Evolutionary conservation across 2,329 filamentous ascomycete species (phyloP).

Genomic region (Neofusicoccum parvum): DNA sequence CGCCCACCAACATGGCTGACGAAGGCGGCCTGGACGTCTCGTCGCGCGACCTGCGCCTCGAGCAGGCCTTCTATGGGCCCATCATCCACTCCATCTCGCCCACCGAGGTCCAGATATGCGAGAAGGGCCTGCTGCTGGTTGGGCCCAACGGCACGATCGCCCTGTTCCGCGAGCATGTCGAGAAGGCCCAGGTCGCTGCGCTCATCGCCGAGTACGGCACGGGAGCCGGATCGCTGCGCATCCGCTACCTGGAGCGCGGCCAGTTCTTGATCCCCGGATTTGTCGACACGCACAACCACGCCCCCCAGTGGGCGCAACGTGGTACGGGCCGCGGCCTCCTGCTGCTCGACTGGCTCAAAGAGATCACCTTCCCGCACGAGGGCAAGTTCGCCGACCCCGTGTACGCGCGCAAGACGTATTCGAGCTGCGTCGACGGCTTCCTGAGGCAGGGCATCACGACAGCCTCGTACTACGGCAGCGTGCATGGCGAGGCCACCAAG

Average conservation of each 20-base stretch:
- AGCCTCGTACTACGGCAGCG: slow-evolving; percentile 62
- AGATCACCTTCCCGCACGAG: slow-evolving; percentile 67
- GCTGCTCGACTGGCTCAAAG: slow-evolving; percentile 59
- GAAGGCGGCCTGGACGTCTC: slow-evolving; percentile 13
- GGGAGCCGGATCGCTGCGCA: slow-evolving; percentile 14
- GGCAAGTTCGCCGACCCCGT: slow-evolving; percentile 58
- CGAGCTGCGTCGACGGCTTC: slow-evolving; percentile 57
- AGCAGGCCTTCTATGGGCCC: slow-evolving; percentile 20
- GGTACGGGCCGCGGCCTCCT: slow-evolving; percentile 44
- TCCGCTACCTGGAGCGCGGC: slow-evolving; percentile 41
- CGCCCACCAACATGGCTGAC: slow-evolving; percentile 4
- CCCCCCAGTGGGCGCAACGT: slow-evolving; percentile 57
- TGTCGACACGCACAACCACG: slow-evolving; percentile 70
- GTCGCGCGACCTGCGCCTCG: slow-evolving; percentile 18
- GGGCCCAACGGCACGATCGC: slow-evolving; percentile 18
- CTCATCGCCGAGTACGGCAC: slow-evolving; percentile 18
- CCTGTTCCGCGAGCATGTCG: slow-evolving; percentile 19
- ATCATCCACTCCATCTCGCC: slow-evolving; percentile 20
- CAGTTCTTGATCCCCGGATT: slow-evolving; percentile 63
- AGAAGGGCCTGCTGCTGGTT: slow-evolving; percentile 16
- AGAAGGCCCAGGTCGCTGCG: slow-evolving; percentile 18
- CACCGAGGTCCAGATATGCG: slow-evolving; percentile 16
- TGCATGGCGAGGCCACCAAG: slow-evolving; percentile 58
- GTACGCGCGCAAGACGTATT: slow-evolving; percentile 44
- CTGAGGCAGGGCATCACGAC: slow-evolving; percentile 65